A percentile compares a stretch with the other conserved stretches of the same genome.
phyloP scores from a whole-genome alignment of 2,329 filamentous ascomycete genomes.

The Parastagonospora avenae region DNA sequence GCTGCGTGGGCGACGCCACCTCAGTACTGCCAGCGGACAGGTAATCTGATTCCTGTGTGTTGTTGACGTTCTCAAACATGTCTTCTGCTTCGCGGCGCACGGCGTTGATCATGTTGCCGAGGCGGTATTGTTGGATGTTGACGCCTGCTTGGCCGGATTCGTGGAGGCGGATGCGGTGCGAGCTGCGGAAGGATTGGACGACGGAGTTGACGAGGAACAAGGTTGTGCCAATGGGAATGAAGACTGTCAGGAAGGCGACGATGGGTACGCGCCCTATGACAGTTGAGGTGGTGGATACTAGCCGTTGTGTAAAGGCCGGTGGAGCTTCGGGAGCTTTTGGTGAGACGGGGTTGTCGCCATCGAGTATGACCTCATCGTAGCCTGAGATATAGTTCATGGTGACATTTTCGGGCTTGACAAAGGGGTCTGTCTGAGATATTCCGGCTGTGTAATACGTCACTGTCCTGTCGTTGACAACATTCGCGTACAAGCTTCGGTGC shows the following conservation, averaged over 20 bases:
- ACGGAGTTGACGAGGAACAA: constrained; percentile 76
- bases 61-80: constrained; percentile 75
- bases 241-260: constrained; percentile 66
- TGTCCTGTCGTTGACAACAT: constrained; percentile 83
- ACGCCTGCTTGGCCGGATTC: constrained; percentile 72
- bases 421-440: constrained; percentile 80
- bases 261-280: constrained; percentile 65
- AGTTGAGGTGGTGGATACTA: constrained; percentile 42
- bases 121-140: constrained; percentile 71
- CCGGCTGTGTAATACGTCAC: constrained; percentile 83
- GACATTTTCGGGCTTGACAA: constrained; percentile 67
- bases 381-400: constrained; percentile 75
- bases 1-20: constrained; percentile 32
- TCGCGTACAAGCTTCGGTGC: constrained; percentile 78
- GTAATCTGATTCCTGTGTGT: constrained; percentile 72
- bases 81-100: constrained; percentile 78
- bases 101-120: constrained; percentile 72
- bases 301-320: constrained; percentile 43
- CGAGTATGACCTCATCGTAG: constrained; percentile 76
- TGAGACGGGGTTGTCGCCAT: constrained; percentile 66
- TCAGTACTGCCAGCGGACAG: constrained; percentile 62
- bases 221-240: constrained; percentile 74
- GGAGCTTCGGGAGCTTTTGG: constrained; percentile 47
- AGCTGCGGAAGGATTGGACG: constrained; percentile 76
- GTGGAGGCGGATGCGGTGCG: constrained; percentile 75